Percentiles rank a stretch among this genome's conserved stretches.
Conservation (phyloP, 2,329 filamentous ascomycete species). For the Diaporthe aspalathi region DNA sequence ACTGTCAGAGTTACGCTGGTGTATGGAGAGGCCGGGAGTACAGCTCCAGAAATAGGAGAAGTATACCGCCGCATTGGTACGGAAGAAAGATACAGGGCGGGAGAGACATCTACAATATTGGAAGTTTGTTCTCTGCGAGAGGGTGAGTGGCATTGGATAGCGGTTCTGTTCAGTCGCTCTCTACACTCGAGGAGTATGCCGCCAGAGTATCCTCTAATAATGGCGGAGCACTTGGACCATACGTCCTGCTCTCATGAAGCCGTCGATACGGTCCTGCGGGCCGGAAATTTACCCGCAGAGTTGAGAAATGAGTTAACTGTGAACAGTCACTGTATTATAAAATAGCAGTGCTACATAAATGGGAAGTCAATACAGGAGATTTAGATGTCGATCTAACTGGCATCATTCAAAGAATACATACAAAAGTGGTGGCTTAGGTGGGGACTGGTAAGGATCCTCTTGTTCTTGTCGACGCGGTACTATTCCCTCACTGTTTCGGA, state of each 20-base stretch:
- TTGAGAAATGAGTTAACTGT: neutral
- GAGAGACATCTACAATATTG: neutral
- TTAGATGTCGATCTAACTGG: too few species aligned
- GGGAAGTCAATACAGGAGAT: too few species aligned
- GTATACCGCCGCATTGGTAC: conserved; percentile 1
- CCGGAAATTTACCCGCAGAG: neutral
- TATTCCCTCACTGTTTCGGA: too few species aligned
- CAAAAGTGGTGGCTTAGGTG: too few species aligned
- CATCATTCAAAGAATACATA: too few species aligned
- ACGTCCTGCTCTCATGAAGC: neutral
- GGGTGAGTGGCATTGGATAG: neutral
- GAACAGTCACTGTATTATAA: neutral
- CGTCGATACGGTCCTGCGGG: neutral
- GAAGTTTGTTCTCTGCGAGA: neutral
- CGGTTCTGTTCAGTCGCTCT: neutral
- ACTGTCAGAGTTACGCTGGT: neutral
- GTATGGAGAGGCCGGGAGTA: neutral
- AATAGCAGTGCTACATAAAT: too few species aligned
- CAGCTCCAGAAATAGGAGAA: neutral
- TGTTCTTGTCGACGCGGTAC: too few species aligned
- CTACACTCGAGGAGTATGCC: neutral
- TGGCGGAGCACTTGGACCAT: neutral
- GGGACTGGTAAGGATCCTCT: too few species aligned
- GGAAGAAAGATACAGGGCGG: neutral
- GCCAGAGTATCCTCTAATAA: neutral